Evolutionary conservation across 768 basidiomycete species (phyloP), one percentile per base, ranked within the genome.

Genomic region (Naganishia randhawae): DNA sequence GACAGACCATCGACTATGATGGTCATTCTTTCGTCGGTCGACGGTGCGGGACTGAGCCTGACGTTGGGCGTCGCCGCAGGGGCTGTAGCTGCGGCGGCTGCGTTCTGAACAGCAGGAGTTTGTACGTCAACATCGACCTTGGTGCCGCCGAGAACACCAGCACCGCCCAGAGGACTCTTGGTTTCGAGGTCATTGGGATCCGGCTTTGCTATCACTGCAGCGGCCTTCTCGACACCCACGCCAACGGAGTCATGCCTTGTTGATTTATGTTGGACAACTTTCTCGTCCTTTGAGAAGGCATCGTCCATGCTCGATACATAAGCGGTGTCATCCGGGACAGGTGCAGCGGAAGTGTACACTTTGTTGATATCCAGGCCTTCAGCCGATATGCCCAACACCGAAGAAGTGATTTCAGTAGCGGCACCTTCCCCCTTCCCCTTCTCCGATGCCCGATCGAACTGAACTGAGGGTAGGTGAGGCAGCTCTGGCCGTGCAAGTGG

Each of bases 1-100:
- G 57, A 61, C 31, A 61, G 29, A 2, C 37, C 37, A 7, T 61
- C 22, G 5, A 61, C 57, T 19, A 61, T 3, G 16, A 61, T 61
- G 5, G 57, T 42, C 57, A 61, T 61, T 16, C 39, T 42, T 37
- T 39, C 37, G 27, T 41, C 37, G 14, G 22, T 25, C 11, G 57
- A 41, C 19, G 57, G 57, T 5, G 57, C 57, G n/a, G 57, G 57
- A 17, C 57, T 61, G 16, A 61, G 27, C 22, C 57, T 31, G 22
- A 61, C 57, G 27, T 41, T 61, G 3, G 57, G 57, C 7, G 33
- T 42, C 45, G 25, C 19, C 45, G 45, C n/a, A n/a, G 45, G 7
- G 19, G 45, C 11, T 17, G 19, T 1, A n/a, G 45, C 6, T 22
- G 25, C 45, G 6, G 25, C 16, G 7, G 45, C 14, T 4, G 11